phyloP scores from a whole-genome alignment of 2,329 filamentous ascomycete genomes.

The Talaromyces islandicus region DNA sequence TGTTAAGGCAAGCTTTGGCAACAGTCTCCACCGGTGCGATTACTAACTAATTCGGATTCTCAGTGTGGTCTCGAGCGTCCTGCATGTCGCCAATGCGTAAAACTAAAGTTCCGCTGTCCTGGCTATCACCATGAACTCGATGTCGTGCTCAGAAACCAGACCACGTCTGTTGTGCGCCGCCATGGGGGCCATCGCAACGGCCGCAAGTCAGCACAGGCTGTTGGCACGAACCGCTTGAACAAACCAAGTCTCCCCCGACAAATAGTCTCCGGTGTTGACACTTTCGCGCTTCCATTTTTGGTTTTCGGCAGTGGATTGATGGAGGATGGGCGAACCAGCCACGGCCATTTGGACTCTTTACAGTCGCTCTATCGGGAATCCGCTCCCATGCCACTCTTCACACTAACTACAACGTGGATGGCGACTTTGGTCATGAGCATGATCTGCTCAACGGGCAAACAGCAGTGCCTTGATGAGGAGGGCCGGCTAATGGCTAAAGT shows the following conservation, averaged over 20 bases:
- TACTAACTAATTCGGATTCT: background rate
- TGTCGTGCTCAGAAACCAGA: constrained; percentile 7
- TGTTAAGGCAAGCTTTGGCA: constrained; percentile 5
- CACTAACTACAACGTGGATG: constrained; percentile 7
- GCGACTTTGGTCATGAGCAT: constrained; percentile 1
- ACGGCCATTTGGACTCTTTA: constrained; percentile 10
- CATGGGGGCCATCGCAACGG: background rate
- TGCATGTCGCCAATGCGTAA: constrained; percentile 5
- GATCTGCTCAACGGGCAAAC: background rate
- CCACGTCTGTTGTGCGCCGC: constrained; percentile 2
- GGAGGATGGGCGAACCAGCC: constrained; percentile 1
- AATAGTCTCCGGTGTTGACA: background rate
- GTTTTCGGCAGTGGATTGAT: background rate
- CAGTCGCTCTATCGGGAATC: background rate
- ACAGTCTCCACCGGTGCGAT: background rate
- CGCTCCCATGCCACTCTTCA: background rate
- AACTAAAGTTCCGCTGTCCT: constrained; percentile 3
- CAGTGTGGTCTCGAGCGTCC: constrained; percentile 8
- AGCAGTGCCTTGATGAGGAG: background rate
- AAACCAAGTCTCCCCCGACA: background rate
- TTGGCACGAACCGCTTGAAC: background rate
- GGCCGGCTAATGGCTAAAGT: background rate
- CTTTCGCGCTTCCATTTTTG: background rate
- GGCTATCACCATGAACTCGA: constrained; percentile 9
- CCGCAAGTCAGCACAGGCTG: background rate